phyloP scores from a whole-genome alignment of 164 flowering plant species.

The Piper longum region DNA sequence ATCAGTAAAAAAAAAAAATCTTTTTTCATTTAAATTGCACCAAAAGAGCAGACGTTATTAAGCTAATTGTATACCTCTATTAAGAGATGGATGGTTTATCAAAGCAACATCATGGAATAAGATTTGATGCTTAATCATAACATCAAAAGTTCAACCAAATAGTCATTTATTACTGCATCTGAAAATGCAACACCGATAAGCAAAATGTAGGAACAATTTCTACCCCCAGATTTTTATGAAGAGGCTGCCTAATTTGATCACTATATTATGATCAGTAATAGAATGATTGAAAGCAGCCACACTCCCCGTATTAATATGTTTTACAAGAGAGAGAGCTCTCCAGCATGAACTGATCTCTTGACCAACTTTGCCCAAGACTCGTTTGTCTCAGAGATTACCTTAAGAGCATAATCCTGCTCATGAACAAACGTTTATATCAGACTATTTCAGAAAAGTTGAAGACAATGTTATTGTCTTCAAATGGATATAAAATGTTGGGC shows the following conservation, averaged over 20 bases:
- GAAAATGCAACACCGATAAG: background rate
- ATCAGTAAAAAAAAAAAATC: too few relatives aligned
- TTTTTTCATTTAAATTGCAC: too few relatives aligned
- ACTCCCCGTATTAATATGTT: background rate
- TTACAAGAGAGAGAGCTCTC: constrained; percentile 78
- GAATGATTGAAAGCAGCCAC: background rate
- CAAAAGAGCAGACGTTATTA: too few relatives aligned
- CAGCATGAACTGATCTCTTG: constrained; percentile 62
- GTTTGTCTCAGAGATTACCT: constrained; percentile 71
- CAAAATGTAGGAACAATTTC: background rate
- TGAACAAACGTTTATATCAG: background rate
- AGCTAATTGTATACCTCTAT: too few relatives aligned
- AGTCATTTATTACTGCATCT: background rate
- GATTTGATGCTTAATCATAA: too few relatives aligned
- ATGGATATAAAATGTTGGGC: background rate
- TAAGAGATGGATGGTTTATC: too few relatives aligned
- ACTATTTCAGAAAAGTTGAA: too few relatives aligned
- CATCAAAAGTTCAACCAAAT: background rate
- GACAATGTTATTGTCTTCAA: background rate
- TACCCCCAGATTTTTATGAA: background rate
- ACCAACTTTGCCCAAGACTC: constrained; percentile 91
- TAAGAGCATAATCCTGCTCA: constrained; percentile 73
- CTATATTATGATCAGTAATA: background rate
- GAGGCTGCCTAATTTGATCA: background rate
- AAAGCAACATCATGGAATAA: too few relatives aligned